phyloP scores from a whole-genome alignment of 495 filamentous ascomycete genomes.

The Neurospora intermedia region DNA sequence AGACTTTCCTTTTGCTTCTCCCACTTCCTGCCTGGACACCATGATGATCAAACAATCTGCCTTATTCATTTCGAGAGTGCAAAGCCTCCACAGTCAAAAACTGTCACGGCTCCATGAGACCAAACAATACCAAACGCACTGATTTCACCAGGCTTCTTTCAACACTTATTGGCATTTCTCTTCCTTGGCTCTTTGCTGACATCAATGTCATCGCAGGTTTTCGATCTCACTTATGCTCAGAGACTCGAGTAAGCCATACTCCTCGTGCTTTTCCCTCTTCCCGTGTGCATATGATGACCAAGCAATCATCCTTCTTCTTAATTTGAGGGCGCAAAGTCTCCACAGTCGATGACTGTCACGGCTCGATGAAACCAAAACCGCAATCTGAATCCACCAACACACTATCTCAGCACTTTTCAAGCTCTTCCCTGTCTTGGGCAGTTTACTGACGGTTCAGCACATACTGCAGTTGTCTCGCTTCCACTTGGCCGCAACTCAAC shows the following conservation, averaged over 20 bases:
- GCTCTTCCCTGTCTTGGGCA: background rate
- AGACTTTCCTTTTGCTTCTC: background rate
- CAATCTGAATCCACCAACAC: background rate
- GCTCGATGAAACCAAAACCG: background rate
- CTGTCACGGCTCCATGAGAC: background rate
- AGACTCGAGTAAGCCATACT: background rate
- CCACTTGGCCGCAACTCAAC: background rate
- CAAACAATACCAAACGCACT: background rate
- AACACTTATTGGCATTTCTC: background rate
- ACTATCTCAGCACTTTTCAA: background rate
- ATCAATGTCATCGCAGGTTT: background rate
- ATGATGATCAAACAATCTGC: background rate
- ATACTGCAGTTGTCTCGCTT: background rate
- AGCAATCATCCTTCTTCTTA: background rate
- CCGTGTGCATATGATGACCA: background rate
- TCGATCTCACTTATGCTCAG: background rate
- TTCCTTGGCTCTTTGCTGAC: background rate
- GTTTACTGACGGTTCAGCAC: background rate
- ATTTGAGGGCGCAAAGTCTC: background rate
- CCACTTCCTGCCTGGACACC: background rate
- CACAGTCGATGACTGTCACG: background rate
- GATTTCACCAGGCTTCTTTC: background rate
- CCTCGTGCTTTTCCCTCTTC: background rate
- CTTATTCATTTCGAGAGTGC: background rate
- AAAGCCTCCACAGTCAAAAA: background rate